Conservation (phyloP, 2,329 filamentous ascomycete species). For the Ophiostoma australiae region DNA sequence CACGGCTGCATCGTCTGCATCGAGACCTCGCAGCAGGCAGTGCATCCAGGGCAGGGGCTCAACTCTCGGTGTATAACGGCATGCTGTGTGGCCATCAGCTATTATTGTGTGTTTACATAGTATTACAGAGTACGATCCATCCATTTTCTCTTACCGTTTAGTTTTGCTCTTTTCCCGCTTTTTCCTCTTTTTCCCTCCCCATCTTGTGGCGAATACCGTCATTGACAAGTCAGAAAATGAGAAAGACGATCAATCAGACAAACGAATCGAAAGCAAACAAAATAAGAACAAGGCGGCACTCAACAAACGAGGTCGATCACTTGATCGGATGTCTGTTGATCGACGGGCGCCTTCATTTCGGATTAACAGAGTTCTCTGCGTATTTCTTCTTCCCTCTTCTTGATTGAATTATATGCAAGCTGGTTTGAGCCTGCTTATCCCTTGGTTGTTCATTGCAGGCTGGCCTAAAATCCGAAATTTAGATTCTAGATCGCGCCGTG, state of each 20-base stretch:
- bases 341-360: background rate
- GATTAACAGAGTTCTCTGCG: no score
- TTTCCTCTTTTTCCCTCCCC: background rate
- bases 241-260: background rate
- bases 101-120: background rate
- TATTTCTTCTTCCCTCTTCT: background rate
- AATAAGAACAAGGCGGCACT: background rate
- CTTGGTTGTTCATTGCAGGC: background rate
- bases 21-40: background rate
- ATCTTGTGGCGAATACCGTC: background rate
- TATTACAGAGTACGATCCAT: background rate
- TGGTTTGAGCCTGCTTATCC: background rate
- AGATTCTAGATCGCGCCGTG: background rate
- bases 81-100: slow-evolving; percentile 18
- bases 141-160: background rate
- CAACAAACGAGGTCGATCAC: background rate
- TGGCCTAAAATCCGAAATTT: background rate
- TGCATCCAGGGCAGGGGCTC: slow-evolving; percentile 8
- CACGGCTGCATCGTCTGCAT: background rate
- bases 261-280: background rate
- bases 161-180: background rate
- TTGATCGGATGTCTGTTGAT: slow-evolving; percentile 2
- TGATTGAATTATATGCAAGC: background rate
- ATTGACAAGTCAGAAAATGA: background rate
- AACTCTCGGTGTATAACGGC: slow-evolving; percentile 24